Conservation (phyloP, 2,329 filamentous ascomycete species). For the Alternaria triticina region DNA sequence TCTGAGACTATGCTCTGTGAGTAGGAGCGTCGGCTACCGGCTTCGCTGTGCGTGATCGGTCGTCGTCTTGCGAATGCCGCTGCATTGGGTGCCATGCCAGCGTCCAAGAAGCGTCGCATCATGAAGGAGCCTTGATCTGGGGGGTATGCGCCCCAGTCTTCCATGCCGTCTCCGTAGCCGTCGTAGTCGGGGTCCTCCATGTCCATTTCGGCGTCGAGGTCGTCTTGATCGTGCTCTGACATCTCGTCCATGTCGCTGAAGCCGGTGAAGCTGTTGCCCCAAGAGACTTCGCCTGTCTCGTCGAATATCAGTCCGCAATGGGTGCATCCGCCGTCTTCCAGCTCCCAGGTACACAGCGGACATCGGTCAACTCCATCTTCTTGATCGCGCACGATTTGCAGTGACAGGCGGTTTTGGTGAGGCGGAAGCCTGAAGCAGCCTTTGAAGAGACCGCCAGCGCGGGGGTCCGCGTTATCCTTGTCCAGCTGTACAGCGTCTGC, state of each 20-base stretch:
- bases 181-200: constrained; percentile 49
- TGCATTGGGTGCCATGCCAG: constrained; percentile 31
- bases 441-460: constrained; percentile 66
- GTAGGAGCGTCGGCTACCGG: constrained; percentile 50
- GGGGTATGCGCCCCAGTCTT: constrained; percentile 40
- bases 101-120: constrained; percentile 44
- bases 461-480: constrained; percentile 58
- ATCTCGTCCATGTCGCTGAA: constrained; percentile 56
- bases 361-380: constrained; percentile 69
- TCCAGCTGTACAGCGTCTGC: constrained; percentile 65
- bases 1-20: constrained; percentile 50
- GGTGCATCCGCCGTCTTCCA: constrained; percentile 65
- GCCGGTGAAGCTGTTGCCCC: constrained; percentile 48
- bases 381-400: constrained; percentile 59
- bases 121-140: constrained; percentile 41
- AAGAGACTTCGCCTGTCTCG: constrained; percentile 52
- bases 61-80: constrained; percentile 35
- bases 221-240: constrained; percentile 48
- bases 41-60: constrained; percentile 50
- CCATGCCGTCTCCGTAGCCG: constrained; percentile 38
- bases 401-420: constrained; percentile 26
- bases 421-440: constrained; percentile 59
- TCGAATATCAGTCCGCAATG: constrained; percentile 61
- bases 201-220: constrained; percentile 51
- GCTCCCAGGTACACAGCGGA: constrained; percentile 67